Conservation (phyloP, 345 rosid genomes). For the Syzygium jambos region DNA sequence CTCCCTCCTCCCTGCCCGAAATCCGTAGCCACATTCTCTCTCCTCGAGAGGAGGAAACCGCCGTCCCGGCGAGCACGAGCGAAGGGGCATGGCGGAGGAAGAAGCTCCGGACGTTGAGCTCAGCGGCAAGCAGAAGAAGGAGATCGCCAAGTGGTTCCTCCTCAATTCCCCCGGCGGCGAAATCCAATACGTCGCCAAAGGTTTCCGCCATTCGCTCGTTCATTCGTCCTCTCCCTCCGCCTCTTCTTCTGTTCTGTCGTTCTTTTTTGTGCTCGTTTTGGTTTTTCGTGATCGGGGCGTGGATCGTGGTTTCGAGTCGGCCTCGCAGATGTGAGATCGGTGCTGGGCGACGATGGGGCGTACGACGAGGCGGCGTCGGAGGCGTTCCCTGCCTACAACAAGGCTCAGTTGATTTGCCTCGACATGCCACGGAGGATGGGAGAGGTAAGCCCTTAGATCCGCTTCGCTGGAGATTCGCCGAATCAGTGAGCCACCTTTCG, state of each 20-base stretch:
- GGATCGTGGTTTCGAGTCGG: slow-evolving; percentile 2
- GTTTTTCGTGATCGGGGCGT: not conserved
- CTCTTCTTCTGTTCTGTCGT: not conserved
- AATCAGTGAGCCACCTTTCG: not conserved
- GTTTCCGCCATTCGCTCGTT: slow-evolving; percentile 8
- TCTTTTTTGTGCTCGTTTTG: not conserved
- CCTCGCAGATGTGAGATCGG: slow-evolving; percentile 62
- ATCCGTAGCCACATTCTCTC: not conserved
- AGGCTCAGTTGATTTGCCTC: slow-evolving; percentile 87
- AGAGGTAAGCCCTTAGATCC: slow-evolving; percentile 41
- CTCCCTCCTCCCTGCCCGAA: not conserved
- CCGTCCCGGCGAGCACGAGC: not conserved
- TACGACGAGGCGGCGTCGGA: slow-evolving; percentile 74
- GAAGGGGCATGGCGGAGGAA: slow-evolving; percentile 44
- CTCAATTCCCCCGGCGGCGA: slow-evolving; percentile 94
- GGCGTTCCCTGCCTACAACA: slow-evolving; percentile 77
- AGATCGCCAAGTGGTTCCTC: slow-evolving; percentile 98
- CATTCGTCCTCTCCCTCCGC: too few relatives aligned
- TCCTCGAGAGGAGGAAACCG: not conserved
- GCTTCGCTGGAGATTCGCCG: not conserved
- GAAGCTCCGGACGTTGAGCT: slow-evolving; percentile 33
- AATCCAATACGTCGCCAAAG: slow-evolving; percentile 95
- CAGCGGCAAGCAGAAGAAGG: slow-evolving; percentile 69
- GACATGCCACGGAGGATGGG: slow-evolving; percentile 57
- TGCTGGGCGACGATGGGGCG: slow-evolving; percentile 56